A percentile compares a stretch with the other conserved stretches of the same genome.
Conservation (phyloP, 345 rosid species). For the Limnanthes douglasii region DNA sequence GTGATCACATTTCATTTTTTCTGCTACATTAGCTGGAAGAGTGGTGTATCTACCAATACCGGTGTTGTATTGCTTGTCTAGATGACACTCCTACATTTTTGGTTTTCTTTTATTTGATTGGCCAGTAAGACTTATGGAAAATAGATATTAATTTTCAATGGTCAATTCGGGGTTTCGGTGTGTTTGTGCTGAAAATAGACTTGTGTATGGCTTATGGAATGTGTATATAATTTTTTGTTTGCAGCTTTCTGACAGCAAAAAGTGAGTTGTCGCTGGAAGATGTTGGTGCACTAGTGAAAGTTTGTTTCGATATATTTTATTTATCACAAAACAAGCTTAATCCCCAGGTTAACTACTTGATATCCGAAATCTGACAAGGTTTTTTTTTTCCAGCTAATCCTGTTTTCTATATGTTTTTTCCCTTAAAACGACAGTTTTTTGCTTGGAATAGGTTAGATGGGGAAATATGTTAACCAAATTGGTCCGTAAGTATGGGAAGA, state of each 20-base stretch:
- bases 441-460: slow-evolving; percentile 87
- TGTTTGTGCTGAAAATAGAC: too few relatives aligned
- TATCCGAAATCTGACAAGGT: slow-evolving; percentile 7
- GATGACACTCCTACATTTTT: too few relatives aligned
- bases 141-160: too few relatives aligned
- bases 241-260: slow-evolving; percentile 83
- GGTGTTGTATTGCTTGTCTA: too few relatives aligned
- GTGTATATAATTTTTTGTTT: too few relatives aligned
- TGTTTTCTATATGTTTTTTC: slow-evolving; percentile 4
- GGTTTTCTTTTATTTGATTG: too few relatives aligned
- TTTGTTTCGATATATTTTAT: slow-evolving; percentile 62
- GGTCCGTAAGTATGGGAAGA: slow-evolving; percentile 64
- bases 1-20: too few relatives aligned
- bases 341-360: slow-evolving; percentile 50
- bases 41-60: too few relatives aligned
- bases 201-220: too few relatives aligned
- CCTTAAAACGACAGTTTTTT: slow-evolving; percentile 5
- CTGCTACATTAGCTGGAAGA: too few relatives aligned
- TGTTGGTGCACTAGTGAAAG: slow-evolving; percentile 45
- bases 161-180: too few relatives aligned
- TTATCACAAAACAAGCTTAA: slow-evolving; percentile 60
- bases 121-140: too few relatives aligned
- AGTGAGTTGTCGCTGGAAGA: slow-evolving; percentile 74
- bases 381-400: slow-evolving; percentile 2
- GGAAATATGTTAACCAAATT: slow-evolving; percentile 65